phyloP scores from a whole-genome alignment of 2,329 filamentous ascomycete species.

The Aspergillus phoenicis region DNA sequence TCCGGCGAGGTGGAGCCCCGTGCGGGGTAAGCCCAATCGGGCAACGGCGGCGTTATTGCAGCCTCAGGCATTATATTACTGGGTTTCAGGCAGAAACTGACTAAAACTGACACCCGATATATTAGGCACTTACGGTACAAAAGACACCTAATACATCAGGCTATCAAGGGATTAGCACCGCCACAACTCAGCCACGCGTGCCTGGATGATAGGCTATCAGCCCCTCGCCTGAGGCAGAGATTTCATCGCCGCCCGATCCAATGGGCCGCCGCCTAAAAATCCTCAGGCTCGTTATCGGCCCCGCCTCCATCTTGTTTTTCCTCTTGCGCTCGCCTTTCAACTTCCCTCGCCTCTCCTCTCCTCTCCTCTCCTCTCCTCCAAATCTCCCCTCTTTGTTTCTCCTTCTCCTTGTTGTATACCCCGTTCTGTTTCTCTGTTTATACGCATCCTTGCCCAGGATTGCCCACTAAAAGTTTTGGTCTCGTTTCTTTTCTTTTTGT shows the following conservation, averaged over 20 bases:
- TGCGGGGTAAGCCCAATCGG: slow-evolving; percentile 25
- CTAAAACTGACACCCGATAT: neutral
- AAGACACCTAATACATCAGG: slow-evolving; percentile 2
- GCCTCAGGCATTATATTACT: neutral
- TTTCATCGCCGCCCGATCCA: slow-evolving; percentile 13
- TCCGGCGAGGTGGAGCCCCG: slow-evolving; percentile 1
- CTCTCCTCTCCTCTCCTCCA: slow-evolving; percentile 1
- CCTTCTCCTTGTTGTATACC: slow-evolving; percentile 6
- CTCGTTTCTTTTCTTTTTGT: slow-evolving; percentile 9
- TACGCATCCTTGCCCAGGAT: slow-evolving; percentile 9
- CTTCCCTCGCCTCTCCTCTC: slow-evolving; percentile 9
- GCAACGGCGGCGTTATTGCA: neutral
- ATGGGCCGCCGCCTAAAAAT: slow-evolving; percentile 11
- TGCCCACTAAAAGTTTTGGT: slow-evolving; percentile 10
- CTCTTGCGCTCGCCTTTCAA: slow-evolving; percentile 6
- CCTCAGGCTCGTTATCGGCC: slow-evolving; percentile 9
- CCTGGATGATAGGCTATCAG: slow-evolving; percentile 2
- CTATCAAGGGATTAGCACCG: neutral
- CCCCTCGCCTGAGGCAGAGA: slow-evolving; percentile 24
- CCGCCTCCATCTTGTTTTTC: slow-evolving; percentile 12
- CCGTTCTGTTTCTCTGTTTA: slow-evolving; percentile 10
- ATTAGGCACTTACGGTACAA: neutral
- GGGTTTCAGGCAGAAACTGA: neutral
- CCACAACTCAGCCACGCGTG: neutral
- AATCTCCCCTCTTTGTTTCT: neutral